Percentiles rank a stretch among this genome's conserved stretches.
phyloP scores from a whole-genome alignment of 78 protist species.

The Chrysochromulina tobinii region DNA sequence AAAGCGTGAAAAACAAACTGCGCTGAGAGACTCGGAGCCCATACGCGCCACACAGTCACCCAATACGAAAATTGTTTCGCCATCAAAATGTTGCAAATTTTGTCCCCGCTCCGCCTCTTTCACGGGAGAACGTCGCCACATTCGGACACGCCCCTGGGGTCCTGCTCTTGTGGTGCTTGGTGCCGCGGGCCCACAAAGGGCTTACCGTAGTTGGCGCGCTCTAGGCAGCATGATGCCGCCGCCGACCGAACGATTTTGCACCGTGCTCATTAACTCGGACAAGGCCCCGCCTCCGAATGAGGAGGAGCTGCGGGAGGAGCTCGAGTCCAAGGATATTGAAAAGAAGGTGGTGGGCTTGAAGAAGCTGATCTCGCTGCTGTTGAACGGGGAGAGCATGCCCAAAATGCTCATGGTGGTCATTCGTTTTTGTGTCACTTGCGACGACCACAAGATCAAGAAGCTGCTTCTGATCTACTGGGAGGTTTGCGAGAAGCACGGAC shows the following conservation, averaged over 20 bases:
- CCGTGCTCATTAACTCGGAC: background rate
- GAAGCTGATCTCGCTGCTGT: slow-evolving; percentile 51
- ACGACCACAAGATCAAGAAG: slow-evolving; percentile 88
- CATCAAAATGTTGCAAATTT: too few relatives aligned
- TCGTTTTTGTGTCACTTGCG: slow-evolving; percentile 77
- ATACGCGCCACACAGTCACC: too few relatives aligned
- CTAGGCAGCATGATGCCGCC: too few relatives aligned
- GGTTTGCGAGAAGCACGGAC: slow-evolving; percentile 80
- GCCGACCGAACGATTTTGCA: background rate
- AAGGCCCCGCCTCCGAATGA: background rate
- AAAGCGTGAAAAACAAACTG: too few relatives aligned
- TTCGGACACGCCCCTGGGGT: too few relatives aligned
- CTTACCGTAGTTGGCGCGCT: too few relatives aligned
- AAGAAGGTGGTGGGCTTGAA: slow-evolving; percentile 56
- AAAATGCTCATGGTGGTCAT: slow-evolving; percentile 84
- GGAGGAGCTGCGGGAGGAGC: slow-evolving; percentile 24
- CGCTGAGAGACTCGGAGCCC: too few relatives aligned
- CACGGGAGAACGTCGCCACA: too few relatives aligned
- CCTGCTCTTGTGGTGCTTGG: too few relatives aligned
- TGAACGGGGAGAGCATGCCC: slow-evolving; percentile 80
- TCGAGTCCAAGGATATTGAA: background rate
- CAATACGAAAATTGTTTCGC: too few relatives aligned
- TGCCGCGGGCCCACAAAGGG: too few relatives aligned
- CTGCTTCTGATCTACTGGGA: slow-evolving; percentile 91
- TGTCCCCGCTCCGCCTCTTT: too few relatives aligned